phyloP scores from a whole-genome alignment of 2,329 filamentous ascomycete genomes.

The Trichoderma arundinaceum region DNA sequence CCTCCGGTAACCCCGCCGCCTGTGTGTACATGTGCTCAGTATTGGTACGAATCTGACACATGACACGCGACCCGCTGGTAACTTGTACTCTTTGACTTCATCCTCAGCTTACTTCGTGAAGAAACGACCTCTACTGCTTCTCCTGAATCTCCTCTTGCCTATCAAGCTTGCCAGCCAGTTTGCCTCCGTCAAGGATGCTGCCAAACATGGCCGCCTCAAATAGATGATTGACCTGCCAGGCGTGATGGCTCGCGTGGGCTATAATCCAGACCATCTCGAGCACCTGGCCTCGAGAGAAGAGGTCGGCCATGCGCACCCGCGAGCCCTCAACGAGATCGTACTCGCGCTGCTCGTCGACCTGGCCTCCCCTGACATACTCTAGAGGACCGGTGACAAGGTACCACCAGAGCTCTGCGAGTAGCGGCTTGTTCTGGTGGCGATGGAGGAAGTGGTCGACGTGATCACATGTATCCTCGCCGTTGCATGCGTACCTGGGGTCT shows the following conservation, averaged over 20 bases:
- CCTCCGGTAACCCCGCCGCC: too few species aligned
- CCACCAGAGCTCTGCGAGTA: conserved; percentile 34
- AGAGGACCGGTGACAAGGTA: conserved; percentile 33
- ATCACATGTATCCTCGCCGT: conserved; percentile 35
- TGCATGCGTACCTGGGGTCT: conserved; percentile 31
- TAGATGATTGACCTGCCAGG: conserved; percentile 43
- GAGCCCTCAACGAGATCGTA: conserved; percentile 32
- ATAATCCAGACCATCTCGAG: conserved; percentile 36
- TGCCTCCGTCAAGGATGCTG: conserved; percentile 41
- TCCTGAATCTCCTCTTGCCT: conserved; percentile 29
- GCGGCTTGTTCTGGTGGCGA: conserved; percentile 14
- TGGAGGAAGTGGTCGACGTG: conserved; percentile 33
- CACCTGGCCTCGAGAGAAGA: conserved; percentile 35
- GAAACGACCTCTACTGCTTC: background rate
- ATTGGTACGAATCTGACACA: too few species aligned
- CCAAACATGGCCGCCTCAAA: conserved; percentile 46
- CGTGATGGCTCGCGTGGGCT: conserved; percentile 37
- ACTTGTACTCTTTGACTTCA: conserved; percentile 5
- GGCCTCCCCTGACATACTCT: conserved; percentile 33
- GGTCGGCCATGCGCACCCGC: conserved; percentile 35
- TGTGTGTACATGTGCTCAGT: too few species aligned
- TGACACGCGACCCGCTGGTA: too few species aligned
- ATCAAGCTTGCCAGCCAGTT: conserved; percentile 41
- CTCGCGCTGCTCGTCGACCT: conserved; percentile 33
- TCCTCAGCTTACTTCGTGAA: background rate